Evolutionary conservation across 2,329 filamentous ascomycete species (phyloP).

Genomic region (Penicillium sp.): DNA sequence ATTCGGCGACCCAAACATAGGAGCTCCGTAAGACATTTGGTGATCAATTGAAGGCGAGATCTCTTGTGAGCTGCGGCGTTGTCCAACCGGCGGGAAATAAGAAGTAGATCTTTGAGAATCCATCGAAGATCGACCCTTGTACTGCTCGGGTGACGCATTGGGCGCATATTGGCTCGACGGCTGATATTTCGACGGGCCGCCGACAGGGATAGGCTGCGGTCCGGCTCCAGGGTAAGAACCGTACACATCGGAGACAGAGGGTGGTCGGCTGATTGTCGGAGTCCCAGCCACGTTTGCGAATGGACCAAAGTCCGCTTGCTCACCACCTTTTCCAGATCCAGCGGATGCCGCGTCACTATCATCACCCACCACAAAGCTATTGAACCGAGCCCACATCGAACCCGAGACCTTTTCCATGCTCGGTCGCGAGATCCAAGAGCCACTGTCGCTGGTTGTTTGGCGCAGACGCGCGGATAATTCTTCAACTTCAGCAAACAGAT

Average conservation of each 20-base stretch:
- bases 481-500: constrained; percentile 71
- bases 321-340: constrained; percentile 54
- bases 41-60: constrained; percentile 33
- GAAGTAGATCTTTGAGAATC: constrained; percentile 46
- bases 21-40: constrained; percentile 31
- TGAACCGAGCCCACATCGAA: constrained; percentile 87
- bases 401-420: constrained; percentile 95
- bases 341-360: constrained; percentile 65
- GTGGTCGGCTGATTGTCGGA: constrained; percentile 68
- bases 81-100: constrained; percentile 32
- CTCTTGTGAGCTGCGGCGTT: constrained; percentile 39
- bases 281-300: constrained; percentile 78
- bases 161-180: constrained; percentile 46
- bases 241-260: constrained; percentile 73
- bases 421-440: constrained; percentile 88
- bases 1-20: constrained; percentile 34
- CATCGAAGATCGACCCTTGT: constrained; percentile 48
- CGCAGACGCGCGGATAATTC: constrained; percentile 79
- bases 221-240: constrained; percentile 50
- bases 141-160: constrained; percentile 51
- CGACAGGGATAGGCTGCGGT: constrained; percentile 32
- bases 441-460: constrained; percentile 76
- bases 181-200: constrained; percentile 43
- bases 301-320: constrained; percentile 61
- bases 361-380: constrained; percentile 91